Base-by-base conservation (phyloP, 1,284 basidiomycete genomes). In the Cryptococcus sp. region DNA sequence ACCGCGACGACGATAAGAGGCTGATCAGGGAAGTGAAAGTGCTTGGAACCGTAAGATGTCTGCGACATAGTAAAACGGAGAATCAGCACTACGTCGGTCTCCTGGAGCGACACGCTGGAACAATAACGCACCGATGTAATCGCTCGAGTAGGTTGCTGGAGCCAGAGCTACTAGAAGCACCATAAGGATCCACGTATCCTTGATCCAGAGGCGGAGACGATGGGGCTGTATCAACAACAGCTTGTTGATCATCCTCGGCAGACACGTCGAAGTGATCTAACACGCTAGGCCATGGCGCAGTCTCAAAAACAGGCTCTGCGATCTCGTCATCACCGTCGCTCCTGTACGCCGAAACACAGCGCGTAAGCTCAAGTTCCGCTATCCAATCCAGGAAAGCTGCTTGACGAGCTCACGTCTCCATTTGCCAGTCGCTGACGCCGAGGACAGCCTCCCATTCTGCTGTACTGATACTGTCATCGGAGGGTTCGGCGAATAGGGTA, bases 11-110 rank as follows among this genome's bases (percentile, higher is more conserved):
- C 5, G 58, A 60, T 15, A 79, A 61, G 3, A 79, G 68, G 13
- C 64, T 60, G 16, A 73, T 58, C 10, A 79, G 67, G 3, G 69
- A 67, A 17, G 50, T 60, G 52, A 63, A 70, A 1, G 72, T 66
- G 3, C 65, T 64, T 0, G 71, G 57, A 8, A 65, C 54, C 15
- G 67, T 50, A 0, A 73, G 59, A 20, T 72, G 72, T 11, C 71
- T 73, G 16, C 27, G 30, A 19, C 13, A 19, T 16, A 5, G 11
- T 20, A 3, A 20, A 3, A 23, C 40, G n/a, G 17, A 35, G n/a
- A 40, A 10, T 50, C 30, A 19, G 27, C 38, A 38, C 30, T 5
- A 3, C 22, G 7, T 35, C n/a, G 13, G 30, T 3, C 38, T n/a
- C 25, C 39, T 22, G 8, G 3, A 20, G 16, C 45, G 41, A 45